A percentile compares a stretch with the other conserved stretches of the same genome.
Conservation (phyloP, 306 rosid species). For the Neltuma alba region DNA sequence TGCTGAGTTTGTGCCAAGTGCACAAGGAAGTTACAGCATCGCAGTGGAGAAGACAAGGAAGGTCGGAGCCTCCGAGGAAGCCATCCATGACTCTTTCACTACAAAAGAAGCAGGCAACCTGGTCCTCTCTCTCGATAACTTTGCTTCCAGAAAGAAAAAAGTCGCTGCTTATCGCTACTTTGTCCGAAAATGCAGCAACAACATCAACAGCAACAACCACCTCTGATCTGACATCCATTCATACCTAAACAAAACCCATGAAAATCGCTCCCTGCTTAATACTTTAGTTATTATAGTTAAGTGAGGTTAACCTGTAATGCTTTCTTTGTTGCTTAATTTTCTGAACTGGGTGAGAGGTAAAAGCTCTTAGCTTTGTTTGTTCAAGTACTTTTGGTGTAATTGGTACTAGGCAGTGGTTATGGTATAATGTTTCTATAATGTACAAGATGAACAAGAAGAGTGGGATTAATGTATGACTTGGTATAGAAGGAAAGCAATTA, state of each 20-base stretch:
- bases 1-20: conserved; percentile 75
- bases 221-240: conserved; percentile 19
- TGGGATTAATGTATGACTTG: conserved; percentile 30
- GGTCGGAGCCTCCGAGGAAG: conserved; percentile 62
- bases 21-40: conserved; percentile 72
- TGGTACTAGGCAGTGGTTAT: conserved; percentile 10
- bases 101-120: conserved; percentile 69
- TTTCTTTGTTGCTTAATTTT: neutral
- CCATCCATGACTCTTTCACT: conserved; percentile 75
- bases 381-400: neutral
- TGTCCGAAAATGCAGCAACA: conserved; percentile 56
- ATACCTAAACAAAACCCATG: neutral
- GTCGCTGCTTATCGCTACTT: conserved; percentile 90
- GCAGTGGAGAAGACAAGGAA: conserved; percentile 80
- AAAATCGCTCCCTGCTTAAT: neutral
- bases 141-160: conserved; percentile 72
- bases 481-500: conserved; percentile 42
- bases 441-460: conserved; percentile 26
- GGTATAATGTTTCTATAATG: conserved; percentile 33
- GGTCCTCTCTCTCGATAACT: conserved; percentile 88
- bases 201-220: conserved; percentile 31
- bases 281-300: neutral
- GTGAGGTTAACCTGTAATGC: neutral
- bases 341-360: too few species aligned
- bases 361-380: too few species aligned